Evolutionary conservation across 768 basidiomycete species (phyloP), one percentile per base, ranked within the genome.

Genomic region (Tricholoma flavovirens): DNA sequence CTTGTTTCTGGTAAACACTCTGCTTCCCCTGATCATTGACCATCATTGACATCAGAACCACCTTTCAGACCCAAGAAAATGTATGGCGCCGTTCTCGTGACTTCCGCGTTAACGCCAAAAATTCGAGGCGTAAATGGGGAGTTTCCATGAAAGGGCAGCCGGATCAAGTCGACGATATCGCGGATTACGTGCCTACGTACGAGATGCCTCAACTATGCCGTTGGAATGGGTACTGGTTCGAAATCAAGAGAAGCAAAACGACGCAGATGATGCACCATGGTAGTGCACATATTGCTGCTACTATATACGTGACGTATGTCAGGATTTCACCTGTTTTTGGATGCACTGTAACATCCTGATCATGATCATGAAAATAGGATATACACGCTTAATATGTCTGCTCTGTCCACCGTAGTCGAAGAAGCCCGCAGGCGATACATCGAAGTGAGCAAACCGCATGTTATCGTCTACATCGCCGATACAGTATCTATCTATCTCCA

Each of bases 81-180:
- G 73, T 78, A 8, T 79, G 77, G 77, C 66, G 66, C 12, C 72
- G 71, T 30, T 73, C 77, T 12, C 69, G 71, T 17, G 73, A 77
- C 29, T 76, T 77, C 56, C 61, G 64, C 1, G 73, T 77, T 51
- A 68, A 64, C 49, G 72, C 75, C 14, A 73, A 69, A 51, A 74
- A 69, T 50, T 77, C 76, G 3, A 65, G 67, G 36, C 65, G 74
- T 12, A 70, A 71, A 59, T 75, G 75, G 73, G 68, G 69, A 10
- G 67, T 77, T 30, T 49, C 46, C 22, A 30, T 49, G 26, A 65
- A 69, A 15, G 49, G 65, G 1, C 59, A 57, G 14, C 59, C 60
- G 9, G 63, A 64, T 22, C 50, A 59, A 10, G 62, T 64, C 15
- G 53, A 60, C 11, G 62, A 65, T 14, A 67, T 67, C 54, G 75